These are phyloP conservation scores for Rosa rugosa DNA, from an alignment of 306 rosid genomes.

Conservation along the genomic window DNA sequence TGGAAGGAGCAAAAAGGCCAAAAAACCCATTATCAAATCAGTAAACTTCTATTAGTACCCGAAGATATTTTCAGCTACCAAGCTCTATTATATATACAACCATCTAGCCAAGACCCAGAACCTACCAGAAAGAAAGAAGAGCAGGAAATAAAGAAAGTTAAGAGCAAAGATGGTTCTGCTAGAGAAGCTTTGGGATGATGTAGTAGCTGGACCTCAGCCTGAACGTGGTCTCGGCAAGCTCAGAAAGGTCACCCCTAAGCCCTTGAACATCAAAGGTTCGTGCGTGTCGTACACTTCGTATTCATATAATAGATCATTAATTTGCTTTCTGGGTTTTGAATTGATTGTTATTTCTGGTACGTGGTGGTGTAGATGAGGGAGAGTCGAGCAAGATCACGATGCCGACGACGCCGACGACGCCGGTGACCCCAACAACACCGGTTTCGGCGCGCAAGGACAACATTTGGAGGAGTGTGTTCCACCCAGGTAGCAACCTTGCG, in stretches of 20 bases:
- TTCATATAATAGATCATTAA: not conserved
- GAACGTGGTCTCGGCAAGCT: conserved; percentile 80
- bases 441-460: conserved; percentile 55
- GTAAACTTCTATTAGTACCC: not conserved
- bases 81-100: conserved; percentile 25
- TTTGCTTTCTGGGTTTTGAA: not conserved
- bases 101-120: not conserved
- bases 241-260: conserved; percentile 47
- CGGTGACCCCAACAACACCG: conserved; percentile 61
- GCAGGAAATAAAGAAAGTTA: not conserved
- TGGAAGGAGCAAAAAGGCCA: conserved; percentile 22
- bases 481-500: conserved; percentile 91
- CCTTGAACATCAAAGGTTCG: conserved; percentile 44
- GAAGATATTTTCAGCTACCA: conserved; percentile 36
- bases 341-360: not conserved
- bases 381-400: conserved; percentile 44
- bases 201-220: conserved; percentile 82
- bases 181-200: conserved; percentile 91
- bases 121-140: not conserved
- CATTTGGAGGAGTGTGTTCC: conserved; percentile 98
- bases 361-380: conserved; percentile 29
- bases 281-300: not conserved
- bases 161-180: conserved; percentile 56
- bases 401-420: conserved; percentile 57
- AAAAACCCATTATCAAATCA: not conserved